phyloP scores from a whole-genome alignment of 1,284 basidiomycete species.

The Paramarasmius palmivorus region DNA sequence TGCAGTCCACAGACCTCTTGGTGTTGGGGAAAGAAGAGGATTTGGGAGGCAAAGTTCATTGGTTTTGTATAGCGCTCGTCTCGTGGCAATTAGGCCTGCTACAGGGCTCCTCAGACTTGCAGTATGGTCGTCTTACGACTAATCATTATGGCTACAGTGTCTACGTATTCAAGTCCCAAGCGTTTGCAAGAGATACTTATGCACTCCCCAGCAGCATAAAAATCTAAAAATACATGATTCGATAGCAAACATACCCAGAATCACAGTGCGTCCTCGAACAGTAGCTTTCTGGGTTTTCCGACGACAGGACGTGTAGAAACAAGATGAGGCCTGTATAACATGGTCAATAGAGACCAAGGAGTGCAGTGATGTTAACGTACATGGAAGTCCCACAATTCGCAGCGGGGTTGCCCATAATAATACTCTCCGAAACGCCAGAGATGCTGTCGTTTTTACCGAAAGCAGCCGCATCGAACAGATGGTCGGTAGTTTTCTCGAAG shows the following conservation, averaged over 20 bases:
- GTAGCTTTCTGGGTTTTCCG: slow-evolving; percentile 28
- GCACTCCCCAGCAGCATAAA: too few species aligned
- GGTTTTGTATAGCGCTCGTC: too few species aligned
- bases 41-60: too few species aligned
- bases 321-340: slow-evolving; percentile 17
- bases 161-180: too few species aligned
- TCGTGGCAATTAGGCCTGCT: too few species aligned
- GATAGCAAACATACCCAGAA: not conserved
- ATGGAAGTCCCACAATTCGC: slow-evolving; percentile 94
- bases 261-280: slow-evolving; percentile 30
- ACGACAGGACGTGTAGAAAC: slow-evolving; percentile 25
- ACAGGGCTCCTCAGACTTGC: too few species aligned
- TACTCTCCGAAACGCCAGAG: slow-evolving; percentile 97
- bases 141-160: too few species aligned
- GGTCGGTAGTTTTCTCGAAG: slow-evolving; percentile 99
- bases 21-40: too few species aligned
- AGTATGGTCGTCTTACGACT: too few species aligned
- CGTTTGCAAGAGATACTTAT: too few species aligned
- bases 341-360: not conserved
- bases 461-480: slow-evolving; percentile 96
- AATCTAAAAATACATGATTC: not conserved
- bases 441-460: slow-evolving; percentile 96
- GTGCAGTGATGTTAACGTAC: slow-evolving; percentile 47
- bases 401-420: slow-evolving; percentile 99
- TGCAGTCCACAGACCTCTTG: too few species aligned